Evolutionary conservation across 140 eudicot genomes (phyloP), one percentile per base, ranked within the genome.

Genomic region (Ambrosia hybrid): DNA sequence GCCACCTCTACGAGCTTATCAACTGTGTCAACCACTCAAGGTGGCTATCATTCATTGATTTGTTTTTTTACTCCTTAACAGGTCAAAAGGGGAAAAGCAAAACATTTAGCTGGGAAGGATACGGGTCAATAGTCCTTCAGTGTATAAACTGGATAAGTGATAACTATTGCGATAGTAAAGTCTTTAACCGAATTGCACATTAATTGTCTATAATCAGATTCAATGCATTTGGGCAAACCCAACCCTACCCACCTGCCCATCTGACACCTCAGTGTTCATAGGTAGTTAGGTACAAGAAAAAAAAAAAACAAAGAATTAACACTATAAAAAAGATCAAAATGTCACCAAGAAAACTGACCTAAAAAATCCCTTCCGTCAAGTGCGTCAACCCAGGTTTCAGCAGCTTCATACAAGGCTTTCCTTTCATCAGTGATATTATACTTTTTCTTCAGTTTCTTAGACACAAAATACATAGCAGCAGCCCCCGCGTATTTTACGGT

Each of bases 371-470:
- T 91, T 72, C 91, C 97, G 5, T 86, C 78, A 36, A 94, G 91
- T 38, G 99, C 99, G 78, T 88, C 82, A 33, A 94, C 97, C 99
- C 99, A 94, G 48, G 89, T 86, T 80, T 94, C 97, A 10, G 95
- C 97, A 75, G 97, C 96, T 78, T 94, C 94, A 73, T 94, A 94
- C 78, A 94, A 79, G 63, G 99, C 56, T 17, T 83, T 78, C 63
- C 99, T 91, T 74, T 94, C 99, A 80, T 94, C 96, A 11, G 96
- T 83, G 36, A 94, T 94, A 58, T 90, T 84, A 56, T 90, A 83
- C 68, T 76, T 94, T 75, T 94, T 90, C 91, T 94, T 94, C 76
- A 93, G 65, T 53, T 87, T 90, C 82, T 93, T 92, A 12, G 98
- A 82, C 41, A 93, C 97, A 68, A 93, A 90, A 70, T 94, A 94